phyloP scores from a whole-genome alignment of 305 asterid genomes.

The Euphrasia arctica region DNA sequence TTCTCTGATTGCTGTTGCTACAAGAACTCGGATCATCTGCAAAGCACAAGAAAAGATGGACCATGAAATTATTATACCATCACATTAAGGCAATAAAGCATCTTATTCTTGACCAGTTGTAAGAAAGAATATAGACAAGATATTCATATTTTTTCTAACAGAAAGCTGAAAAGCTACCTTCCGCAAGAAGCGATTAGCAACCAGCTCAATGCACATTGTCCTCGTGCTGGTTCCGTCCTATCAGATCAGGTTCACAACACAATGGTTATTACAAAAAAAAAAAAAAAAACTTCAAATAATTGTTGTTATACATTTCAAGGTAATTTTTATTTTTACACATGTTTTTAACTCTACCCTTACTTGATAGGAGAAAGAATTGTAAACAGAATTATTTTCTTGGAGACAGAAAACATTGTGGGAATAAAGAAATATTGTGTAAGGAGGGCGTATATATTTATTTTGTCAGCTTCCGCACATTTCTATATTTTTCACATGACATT shows the following conservation, averaged over 20 bases:
- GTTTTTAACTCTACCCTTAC: no score
- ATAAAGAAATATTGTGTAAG: no score
- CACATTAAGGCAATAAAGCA: neutral
- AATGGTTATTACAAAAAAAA: neutral
- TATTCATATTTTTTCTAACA: constrained; percentile 13
- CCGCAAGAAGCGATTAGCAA: constrained; percentile 91
- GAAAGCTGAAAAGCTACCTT: constrained; percentile 52
- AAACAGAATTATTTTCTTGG: no score
- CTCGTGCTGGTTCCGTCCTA: constrained; percentile 53
- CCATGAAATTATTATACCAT: neutral
- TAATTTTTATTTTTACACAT: no score
- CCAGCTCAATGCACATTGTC: constrained; percentile 90
- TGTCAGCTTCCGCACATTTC: neutral
- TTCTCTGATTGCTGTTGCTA: constrained; percentile 87
- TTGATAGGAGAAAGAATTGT: no score
- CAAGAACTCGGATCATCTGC: constrained; percentile 98
- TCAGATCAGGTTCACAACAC: neutral
- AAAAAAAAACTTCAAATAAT: no score
- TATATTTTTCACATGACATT: constrained; percentile 10
- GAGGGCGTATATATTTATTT: constrained; percentile 2
- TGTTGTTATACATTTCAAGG: no score
- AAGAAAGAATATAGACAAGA: neutral
- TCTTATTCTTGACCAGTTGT: constrained; percentile 9
- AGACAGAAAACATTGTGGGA: no score
- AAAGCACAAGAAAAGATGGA: constrained; percentile 16